Percentiles rank a stretch among this genome's conserved stretches.
Conservation (phyloP, 495 filamentous ascomycete species). For the Letharia columbiana region DNA sequence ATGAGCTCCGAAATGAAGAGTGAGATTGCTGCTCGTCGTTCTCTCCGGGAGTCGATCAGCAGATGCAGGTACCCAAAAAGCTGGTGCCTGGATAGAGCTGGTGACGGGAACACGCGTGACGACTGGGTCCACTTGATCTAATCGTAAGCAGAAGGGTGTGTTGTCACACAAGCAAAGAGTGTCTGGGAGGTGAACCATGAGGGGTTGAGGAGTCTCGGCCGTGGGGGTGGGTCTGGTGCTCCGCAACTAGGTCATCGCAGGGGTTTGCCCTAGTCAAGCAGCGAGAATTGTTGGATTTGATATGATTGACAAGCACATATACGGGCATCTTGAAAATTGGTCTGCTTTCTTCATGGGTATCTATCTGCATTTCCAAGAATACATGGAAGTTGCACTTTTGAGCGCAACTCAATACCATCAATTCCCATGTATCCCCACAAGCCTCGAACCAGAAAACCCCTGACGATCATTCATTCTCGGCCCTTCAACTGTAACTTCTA, state of each 20-base stretch:
- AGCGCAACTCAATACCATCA: not conserved
- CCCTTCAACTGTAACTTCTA: conserved; percentile 1
- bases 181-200: conserved; percentile 2
- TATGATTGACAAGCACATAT: not conserved
- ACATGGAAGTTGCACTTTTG: not conserved
- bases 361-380: not conserved
- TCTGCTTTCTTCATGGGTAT: not conserved
- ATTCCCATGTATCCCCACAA: not conserved
- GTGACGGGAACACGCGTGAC: conserved; percentile 14
- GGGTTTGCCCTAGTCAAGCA: no score
- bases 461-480: not conserved
- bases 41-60: not conserved
- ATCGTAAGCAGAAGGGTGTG: not conserved
- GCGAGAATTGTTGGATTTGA: not conserved
- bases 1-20: conserved; percentile 1
- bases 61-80: conserved; percentile 9
- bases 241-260: not conserved
- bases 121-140: not conserved
- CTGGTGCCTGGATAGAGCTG: conserved; percentile 12
- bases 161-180: not conserved
- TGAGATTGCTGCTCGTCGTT: conserved; percentile 5
- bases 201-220: not conserved
- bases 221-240: conserved; percentile 6
- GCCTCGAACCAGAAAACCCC: not conserved
- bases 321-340: not conserved